phyloP scores from a whole-genome alignment of 192 early-diverging fungal species.

The Ambispora gerdemannii region DNA sequence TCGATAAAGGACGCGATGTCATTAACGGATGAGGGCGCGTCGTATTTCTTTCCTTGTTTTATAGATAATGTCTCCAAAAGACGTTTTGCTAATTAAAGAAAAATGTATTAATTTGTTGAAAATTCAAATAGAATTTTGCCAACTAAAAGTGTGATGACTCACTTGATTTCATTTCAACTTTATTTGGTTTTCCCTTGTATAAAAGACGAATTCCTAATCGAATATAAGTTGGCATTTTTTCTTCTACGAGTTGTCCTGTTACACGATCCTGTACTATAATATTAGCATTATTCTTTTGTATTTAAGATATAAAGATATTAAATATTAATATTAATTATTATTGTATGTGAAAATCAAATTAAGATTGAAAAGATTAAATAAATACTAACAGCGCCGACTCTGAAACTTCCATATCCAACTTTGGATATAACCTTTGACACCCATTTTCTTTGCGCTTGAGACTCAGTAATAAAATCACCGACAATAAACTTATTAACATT shows the following conservation, averaged over 20 bases:
- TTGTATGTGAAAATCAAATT: too few relatives aligned
- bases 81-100: conserved; percentile 33
- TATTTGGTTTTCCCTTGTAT: conserved; percentile 57
- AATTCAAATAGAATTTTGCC: not conserved
- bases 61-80: conserved; percentile 50
- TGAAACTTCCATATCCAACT: conserved; percentile 62
- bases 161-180: conserved; percentile 43
- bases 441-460: conserved; percentile 70
- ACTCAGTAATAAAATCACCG: conserved; percentile 75
- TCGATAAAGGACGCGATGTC: conserved; percentile 72
- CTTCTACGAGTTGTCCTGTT: conserved; percentile 67
- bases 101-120: not conserved
- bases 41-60: conserved; percentile 72
- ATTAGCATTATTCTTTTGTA: conserved; percentile 60
- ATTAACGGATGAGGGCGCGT: conserved; percentile 54
- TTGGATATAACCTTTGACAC: conserved; percentile 60
- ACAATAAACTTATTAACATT: conserved; percentile 68
- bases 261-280: conserved; percentile 72
- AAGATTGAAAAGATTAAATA: not conserved
- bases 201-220: conserved; percentile 76
- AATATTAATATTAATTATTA: too few relatives aligned
- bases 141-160: not conserved
- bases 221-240: conserved; percentile 75
- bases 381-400: conserved; percentile 44
- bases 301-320: too few relatives aligned